A percentile compares a stretch with the other conserved stretches of the same genome.
Evolutionary conservation across 179 eudicot species (phyloP).

Genomic region (Dionaea muscipula): DNA sequence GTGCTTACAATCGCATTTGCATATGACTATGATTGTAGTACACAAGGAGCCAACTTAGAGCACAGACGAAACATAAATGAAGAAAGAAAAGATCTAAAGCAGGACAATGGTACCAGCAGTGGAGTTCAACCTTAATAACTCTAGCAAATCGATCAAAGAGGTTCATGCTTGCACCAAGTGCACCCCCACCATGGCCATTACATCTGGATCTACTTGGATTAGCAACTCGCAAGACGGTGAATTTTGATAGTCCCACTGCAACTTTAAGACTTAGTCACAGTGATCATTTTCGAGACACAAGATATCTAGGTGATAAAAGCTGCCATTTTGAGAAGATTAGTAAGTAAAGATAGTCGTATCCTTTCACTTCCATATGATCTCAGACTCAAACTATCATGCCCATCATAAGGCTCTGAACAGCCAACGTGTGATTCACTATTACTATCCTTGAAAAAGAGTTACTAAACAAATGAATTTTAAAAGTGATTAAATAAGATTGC

Average conservation of each 20-base stretch:
- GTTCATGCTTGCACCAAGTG: constrained; percentile 52
- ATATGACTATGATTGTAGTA: constrained; percentile 49
- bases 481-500: too few relatives aligned
- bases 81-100: background rate
- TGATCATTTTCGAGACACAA: too few relatives aligned
- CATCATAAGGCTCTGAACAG: too few relatives aligned
- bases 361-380: too few relatives aligned
- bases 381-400: too few relatives aligned
- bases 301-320: too few relatives aligned
- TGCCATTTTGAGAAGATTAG: too few relatives aligned
- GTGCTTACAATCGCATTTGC: constrained; percentile 73
- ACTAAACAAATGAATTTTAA: too few relatives aligned
- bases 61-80: constrained; percentile 4
- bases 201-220: constrained; percentile 33
- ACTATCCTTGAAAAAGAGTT: too few relatives aligned
- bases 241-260: constrained; percentile 50
- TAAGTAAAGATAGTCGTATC: too few relatives aligned
- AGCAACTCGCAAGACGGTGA: constrained; percentile 30
- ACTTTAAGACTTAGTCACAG: background rate
- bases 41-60: background rate
- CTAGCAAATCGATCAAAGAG: constrained; percentile 91
- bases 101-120: background rate
- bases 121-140: constrained; percentile 68
- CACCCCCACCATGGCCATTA: constrained; percentile 47
- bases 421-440: too few relatives aligned